Percentiles rank a stretch among this genome's conserved stretches.
Conservation (phyloP, 2,329 filamentous ascomycete genomes). For the Colletotrichum sp. region DNA sequence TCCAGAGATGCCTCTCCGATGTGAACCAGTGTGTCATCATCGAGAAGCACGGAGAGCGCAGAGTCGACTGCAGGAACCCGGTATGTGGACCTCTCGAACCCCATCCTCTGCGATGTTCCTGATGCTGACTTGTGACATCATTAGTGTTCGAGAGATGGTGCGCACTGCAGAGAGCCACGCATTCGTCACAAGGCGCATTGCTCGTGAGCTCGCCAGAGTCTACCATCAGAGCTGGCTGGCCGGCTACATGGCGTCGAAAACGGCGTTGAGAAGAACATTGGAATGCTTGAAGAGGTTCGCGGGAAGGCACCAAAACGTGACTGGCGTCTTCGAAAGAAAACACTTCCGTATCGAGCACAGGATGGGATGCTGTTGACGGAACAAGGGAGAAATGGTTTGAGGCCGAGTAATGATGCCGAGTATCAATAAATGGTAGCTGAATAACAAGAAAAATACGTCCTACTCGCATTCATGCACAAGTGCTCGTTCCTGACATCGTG, state of each 20-base stretch:
- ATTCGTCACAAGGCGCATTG: background rate
- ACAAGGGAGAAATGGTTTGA: background rate
- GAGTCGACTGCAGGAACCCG: background rate
- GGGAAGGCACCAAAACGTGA: background rate
- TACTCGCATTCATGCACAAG: background rate
- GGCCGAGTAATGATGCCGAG: background rate
- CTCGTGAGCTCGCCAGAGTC: background rate
- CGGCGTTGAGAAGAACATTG: background rate
- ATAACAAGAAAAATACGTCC: background rate
- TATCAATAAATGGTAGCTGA: background rate
- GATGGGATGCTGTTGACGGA: accelerated
- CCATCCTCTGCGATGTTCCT: background rate
- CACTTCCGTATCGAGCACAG: background rate
- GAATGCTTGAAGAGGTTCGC: background rate
- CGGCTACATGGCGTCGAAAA: background rate
- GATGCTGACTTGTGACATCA: background rate
- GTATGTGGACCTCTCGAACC: background rate
- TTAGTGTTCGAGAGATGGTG: background rate
- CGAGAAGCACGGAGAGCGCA: background rate
- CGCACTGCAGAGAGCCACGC: background rate
- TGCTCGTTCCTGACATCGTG: background rate
- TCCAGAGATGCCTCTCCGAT: background rate
- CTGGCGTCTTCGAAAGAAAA: background rate
- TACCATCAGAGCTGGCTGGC: background rate
- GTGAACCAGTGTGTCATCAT: background rate